Conservation (phyloP, 352 stramenopile species). For the Globisporangium canariense region DNA sequence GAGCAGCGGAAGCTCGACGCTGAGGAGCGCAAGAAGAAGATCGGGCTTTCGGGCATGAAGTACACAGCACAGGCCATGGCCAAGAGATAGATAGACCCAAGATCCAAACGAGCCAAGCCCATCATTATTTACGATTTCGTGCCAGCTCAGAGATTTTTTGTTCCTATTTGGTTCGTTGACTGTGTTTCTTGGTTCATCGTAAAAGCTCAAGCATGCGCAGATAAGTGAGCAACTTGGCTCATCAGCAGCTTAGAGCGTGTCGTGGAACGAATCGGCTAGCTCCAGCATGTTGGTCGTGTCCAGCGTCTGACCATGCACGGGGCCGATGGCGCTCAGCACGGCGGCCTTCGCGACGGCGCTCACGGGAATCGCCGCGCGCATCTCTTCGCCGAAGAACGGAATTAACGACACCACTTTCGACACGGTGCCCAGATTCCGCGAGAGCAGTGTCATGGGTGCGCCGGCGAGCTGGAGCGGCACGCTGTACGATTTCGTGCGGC, state of each 20-base stretch:
- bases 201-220: neutral
- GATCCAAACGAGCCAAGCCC: neutral
- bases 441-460: conserved; percentile 60
- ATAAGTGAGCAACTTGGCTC: neutral
- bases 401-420: conserved; percentile 53
- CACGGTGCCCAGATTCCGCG: conserved; percentile 50
- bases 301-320: conserved; percentile 47
- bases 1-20: conserved; percentile 58
- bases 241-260: conserved; percentile 38
- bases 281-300: conserved; percentile 74
- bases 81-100: conserved; percentile 15
- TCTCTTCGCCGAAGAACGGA: conserved; percentile 67
- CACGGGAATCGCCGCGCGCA: conserved; percentile 64
- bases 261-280: conserved; percentile 76
- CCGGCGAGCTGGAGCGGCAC: conserved; percentile 78
- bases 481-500: conserved; percentile 59
- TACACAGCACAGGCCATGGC: conserved; percentile 57
- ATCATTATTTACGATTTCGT: neutral
- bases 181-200: neutral
- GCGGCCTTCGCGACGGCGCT: conserved; percentile 73
- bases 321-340: conserved; percentile 75
- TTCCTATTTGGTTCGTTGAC: neutral
- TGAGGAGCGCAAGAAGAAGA: conserved; percentile 74
- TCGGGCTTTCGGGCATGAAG: conserved; percentile 70
- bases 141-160: neutral